These are phyloP conservation scores for Lenzites betulinus DNA, from an alignment of 768 basidiomycete genomes.

Conservation along the genomic window DNA sequence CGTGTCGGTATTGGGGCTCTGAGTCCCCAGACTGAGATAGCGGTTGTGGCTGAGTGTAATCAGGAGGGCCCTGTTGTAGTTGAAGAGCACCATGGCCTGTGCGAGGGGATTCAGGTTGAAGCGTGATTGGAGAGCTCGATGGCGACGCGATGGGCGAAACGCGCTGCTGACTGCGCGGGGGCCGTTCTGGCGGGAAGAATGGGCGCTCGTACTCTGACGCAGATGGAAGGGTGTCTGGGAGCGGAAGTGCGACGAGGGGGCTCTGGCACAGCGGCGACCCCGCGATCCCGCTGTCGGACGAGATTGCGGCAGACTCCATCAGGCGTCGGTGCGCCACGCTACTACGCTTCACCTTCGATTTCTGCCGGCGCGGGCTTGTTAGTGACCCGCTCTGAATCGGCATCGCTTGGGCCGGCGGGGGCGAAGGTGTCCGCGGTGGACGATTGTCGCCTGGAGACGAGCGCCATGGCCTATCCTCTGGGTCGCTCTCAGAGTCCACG, in stretches of 20 bases:
- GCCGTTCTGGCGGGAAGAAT: slow-evolving; percentile 16
- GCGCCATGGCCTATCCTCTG: slow-evolving; percentile 10
- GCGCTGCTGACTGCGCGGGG: slow-evolving; percentile 10
- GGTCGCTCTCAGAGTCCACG: slow-evolving; percentile 20
- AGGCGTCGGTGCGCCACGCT: slow-evolving; percentile 17
- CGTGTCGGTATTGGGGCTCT: neutral
- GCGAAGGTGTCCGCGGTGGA: slow-evolving; percentile 5
- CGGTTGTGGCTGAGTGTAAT: neutral
- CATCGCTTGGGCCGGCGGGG: neutral
- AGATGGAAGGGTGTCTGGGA: slow-evolving; percentile 15
- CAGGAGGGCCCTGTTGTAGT: neutral
- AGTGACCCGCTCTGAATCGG: neutral
- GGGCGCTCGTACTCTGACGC: slow-evolving; percentile 13
- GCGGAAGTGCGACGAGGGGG: slow-evolving; percentile 15
- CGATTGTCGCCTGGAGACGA: slow-evolving; percentile 3
- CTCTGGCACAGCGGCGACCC: slow-evolving; percentile 17
- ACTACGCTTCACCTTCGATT: slow-evolving; percentile 8
- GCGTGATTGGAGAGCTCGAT: slow-evolving; percentile 9
- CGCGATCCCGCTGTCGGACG: slow-evolving; percentile 19
- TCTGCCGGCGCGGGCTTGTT: slow-evolving; percentile 14
- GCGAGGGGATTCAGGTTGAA: slow-evolving; percentile 10
- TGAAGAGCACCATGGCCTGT: neutral
- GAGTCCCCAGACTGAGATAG: neutral
- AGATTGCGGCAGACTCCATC: slow-evolving; percentile 14
- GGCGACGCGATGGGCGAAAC: slow-evolving; percentile 11